Conservation (phyloP, 2,329 filamentous ascomycete genomes). For the Apiospora sp. region DNA sequence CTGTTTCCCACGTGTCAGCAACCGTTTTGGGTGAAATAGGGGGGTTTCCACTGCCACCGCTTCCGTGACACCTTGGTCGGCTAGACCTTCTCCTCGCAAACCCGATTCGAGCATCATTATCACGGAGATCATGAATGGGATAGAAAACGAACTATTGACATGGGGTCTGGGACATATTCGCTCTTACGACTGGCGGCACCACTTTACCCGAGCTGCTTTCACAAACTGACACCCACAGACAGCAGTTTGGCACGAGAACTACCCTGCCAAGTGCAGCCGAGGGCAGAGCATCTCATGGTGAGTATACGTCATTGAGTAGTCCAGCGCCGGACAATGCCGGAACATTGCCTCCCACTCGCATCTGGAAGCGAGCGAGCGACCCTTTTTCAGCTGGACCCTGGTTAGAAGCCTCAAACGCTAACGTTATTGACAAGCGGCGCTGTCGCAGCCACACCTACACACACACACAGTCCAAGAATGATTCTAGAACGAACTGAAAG, state of each 20-base stretch:
- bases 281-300: not conserved
- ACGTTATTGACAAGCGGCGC: not conserved
- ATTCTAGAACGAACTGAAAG: not conserved
- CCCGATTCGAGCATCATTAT: not conserved
- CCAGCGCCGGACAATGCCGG: not conserved
- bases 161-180: not conserved
- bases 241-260: not conserved
- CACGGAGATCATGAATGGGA: too few relatives aligned
- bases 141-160: not conserved
- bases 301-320: not conserved
- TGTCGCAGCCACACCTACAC: not conserved
- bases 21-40: not conserved
- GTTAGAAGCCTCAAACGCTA: not conserved
- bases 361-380: not conserved
- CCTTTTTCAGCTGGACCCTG: constrained; percentile 1
- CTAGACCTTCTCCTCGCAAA: not conserved
- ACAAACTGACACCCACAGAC: not conserved
- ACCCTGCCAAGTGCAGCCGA: not conserved
- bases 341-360: not conserved
- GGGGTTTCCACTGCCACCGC: not conserved
- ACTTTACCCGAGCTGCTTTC: not conserved
- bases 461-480: not conserved
- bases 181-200: not conserved
- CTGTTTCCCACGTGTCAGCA: not conserved
- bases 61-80: not conserved